phyloP scores from a whole-genome alignment of 192 early-diverging fungal species.

The Umbelopsis sp. region DNA sequence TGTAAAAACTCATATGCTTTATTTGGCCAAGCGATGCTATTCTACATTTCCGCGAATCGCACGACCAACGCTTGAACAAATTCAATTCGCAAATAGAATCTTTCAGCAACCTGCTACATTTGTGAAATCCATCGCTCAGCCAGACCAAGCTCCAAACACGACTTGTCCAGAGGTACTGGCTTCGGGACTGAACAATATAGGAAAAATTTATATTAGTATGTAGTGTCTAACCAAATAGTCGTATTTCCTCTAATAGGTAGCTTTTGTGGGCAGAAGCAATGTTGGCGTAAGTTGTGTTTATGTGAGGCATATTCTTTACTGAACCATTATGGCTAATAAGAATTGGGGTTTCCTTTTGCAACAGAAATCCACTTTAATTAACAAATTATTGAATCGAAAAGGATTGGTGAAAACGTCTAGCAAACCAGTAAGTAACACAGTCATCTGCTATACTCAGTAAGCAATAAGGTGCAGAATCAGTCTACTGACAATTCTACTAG shows the following conservation, averaged over 20 bases:
- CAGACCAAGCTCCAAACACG: slow-evolving; percentile 31
- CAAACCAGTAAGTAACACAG: slow-evolving; percentile 47
- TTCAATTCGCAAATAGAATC: slow-evolving; percentile 19
- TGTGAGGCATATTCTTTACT: not conserved
- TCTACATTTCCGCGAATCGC: not conserved
- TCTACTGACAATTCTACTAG: slow-evolving; percentile 24
- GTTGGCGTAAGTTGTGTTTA: slow-evolving; percentile 43
- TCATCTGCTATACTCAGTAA: not conserved
- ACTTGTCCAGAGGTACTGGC: slow-evolving; percentile 24
- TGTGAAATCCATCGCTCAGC: slow-evolving; percentile 33
- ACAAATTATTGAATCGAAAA: slow-evolving; percentile 49
- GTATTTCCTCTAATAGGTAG: slow-evolving; percentile 39
- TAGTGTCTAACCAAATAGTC: not conserved
- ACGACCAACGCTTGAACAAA: not conserved
- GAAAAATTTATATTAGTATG: not conserved
- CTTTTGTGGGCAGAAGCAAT: slow-evolving; percentile 60
- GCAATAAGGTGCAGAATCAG: not conserved
- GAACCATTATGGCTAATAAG: not conserved
- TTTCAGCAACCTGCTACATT: slow-evolving; percentile 30
- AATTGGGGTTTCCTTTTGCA: not conserved
- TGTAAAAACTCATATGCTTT: not conserved
- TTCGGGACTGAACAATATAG: not conserved
- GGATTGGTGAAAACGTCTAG: slow-evolving; percentile 55
- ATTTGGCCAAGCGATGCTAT: not conserved
- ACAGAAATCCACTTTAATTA: slow-evolving; percentile 59